A percentile compares a stretch with the other conserved stretches of the same genome.
These are phyloP conservation scores for Erodium texanum DNA, from an alignment of 441 rosid genomes.

Conservation along the genomic window DNA sequence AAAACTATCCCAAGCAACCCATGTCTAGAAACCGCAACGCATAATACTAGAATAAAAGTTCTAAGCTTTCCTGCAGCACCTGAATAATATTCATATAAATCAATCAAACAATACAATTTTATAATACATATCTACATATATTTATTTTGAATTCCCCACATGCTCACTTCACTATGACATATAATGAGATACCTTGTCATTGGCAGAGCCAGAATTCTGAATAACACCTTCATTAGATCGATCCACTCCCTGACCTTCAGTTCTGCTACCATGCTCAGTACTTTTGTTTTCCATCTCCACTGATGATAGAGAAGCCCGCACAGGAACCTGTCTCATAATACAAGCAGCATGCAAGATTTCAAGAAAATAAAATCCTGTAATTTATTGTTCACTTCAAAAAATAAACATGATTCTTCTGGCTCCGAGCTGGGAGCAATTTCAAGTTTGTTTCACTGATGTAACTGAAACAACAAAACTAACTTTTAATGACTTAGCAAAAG, in stretches of 20 bases:
- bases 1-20: no score
- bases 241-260: constrained; percentile 19
- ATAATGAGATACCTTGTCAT: constrained; percentile 18
- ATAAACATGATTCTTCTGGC: background rate
- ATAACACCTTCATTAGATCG: constrained; percentile 22
- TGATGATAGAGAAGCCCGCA: constrained; percentile 23
- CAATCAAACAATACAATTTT: background rate
- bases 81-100: background rate
- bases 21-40: no score
- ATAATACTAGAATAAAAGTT: background rate
- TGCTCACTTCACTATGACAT: background rate
- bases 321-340: constrained; percentile 32
- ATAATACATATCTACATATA: background rate
- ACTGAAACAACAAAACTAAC: background rate
- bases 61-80: background rate
- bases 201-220: constrained; percentile 27
- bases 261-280: constrained; percentile 23
- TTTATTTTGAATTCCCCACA: background rate
- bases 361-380: background rate
- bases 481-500: background rate
- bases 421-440: background rate
- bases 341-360: constrained; percentile 6
- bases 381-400: background rate
- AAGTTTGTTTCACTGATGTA: background rate
- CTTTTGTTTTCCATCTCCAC: constrained; percentile 37